Evolutionary conservation across 73 alveolate species (phyloP).

Genomic region (Tetrahymena malaccensis): DNA sequence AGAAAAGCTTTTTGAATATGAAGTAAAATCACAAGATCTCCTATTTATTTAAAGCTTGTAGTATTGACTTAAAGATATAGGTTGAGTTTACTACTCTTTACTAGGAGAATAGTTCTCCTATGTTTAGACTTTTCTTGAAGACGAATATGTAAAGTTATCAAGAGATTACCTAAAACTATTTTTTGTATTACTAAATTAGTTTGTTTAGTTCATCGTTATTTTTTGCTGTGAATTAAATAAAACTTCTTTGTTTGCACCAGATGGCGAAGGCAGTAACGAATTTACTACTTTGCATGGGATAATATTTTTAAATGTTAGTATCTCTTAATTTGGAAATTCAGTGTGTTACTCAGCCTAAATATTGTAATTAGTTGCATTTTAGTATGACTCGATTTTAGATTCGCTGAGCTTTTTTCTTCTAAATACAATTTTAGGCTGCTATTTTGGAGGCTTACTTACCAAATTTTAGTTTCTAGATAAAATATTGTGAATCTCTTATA

Average conservation of each 20-base stretch:
- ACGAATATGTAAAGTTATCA: neutral
- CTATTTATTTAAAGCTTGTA: neutral
- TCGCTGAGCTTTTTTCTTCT: neutral
- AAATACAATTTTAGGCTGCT: neutral
- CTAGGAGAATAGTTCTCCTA: neutral
- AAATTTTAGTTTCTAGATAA: neutral
- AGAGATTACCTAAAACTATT: neutral
- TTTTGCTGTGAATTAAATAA: neutral
- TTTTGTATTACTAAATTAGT: neutral
- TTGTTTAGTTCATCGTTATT: neutral
- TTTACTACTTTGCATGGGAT: neutral
- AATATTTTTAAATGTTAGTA: neutral
- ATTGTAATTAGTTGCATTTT: neutral
- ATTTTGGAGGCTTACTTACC: neutral
- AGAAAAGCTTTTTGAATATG: neutral
- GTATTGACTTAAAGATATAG: neutral
- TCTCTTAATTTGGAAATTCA: neutral
- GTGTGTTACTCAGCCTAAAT: neutral
- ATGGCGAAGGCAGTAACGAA: neutral
- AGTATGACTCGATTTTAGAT: neutral
- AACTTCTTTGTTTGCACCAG: neutral
- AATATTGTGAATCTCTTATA: neutral
- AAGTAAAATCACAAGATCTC: neutral
- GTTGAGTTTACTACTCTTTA: neutral
- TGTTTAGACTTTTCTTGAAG: neutral